Evolutionary conservation across 2,329 filamentous ascomycete genomes (phyloP), one percentile per base, ranked within the genome.

Genomic region (Teratosphaeria zuluensis): DNA sequence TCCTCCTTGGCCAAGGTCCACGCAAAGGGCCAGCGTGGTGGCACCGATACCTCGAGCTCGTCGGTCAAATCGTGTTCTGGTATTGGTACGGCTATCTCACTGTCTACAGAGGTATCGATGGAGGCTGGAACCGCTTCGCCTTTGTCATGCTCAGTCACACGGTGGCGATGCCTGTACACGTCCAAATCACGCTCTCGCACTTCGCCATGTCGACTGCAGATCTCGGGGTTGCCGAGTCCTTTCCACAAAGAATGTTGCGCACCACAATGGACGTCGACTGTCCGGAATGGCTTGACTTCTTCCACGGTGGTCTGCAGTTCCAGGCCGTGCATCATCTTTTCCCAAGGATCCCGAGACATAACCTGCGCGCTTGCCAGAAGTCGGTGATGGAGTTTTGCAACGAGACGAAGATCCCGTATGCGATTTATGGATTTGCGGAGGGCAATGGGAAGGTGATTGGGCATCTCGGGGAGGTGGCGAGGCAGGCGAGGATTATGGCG

Each of bases 261-360:
- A 89, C 86, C 2, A 88, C 85, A 30, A 87, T 89, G 85, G 86
- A 89, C 66, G 82, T 89, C 54, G 84, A 87, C 65, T 89, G 86
- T 71, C 86, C 86, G 0, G 75, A 78, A 28, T 89, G 86, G 86
- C 74, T 89, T 30, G 86, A 89, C 69, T 89, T 84, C 65, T 78
- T 88, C 68, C 86, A 89, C 69, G 86, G 86, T 54, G 86, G 86
- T 1, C 76, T 89, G 31, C 86, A 89, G 72, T 89, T 89, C 73
- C 86, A 89, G 72, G 85, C 82, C 6, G 80, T 88, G 1, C 86
- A 89, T 70, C 86, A 89, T 64, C 72, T 89, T 11, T 89, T 85
- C 66, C 86, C 86, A 2, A 78, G 86, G 4, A 78, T 88, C 56
- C 86, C 86, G 1, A 74, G 86, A 28, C 86, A 89, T 71, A 89